Base-by-base conservation (phyloP, 805 yeast species). In the Starmerella tilneyi region DNA sequence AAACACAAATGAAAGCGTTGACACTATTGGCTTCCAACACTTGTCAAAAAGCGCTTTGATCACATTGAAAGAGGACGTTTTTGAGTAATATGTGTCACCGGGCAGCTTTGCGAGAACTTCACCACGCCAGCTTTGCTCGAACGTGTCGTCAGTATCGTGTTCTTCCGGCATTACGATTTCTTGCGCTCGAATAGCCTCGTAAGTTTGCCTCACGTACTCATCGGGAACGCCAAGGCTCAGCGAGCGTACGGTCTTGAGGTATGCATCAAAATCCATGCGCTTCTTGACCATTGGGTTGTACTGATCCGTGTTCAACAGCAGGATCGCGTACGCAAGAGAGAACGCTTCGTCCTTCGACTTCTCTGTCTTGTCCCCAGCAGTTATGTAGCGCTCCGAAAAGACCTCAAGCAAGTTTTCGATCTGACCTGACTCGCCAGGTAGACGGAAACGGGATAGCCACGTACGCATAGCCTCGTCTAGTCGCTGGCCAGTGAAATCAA, bases 111-210 rank as follows among this genome's bases (percentile, higher is more conserved):
- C 56, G 32, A 56, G 52, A 29, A 64, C 56, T 39, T 60, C 52
- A 33, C 56, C 63, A 26, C 59, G 60, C 72, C 72, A 68, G 15
- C 76, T 69, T 57, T 83, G 89, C 59, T 88, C 96, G 63, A 88
- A 89, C 79, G 94, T 81, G 59, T 82, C 85, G 17, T 85, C 83
- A 9, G 86, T 84, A 59, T 85, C 94, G 56, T 89, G 96, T 58
- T 92, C 98, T 57, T 92, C 97, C 0, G 98, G 97, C 88, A 94
- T 84, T 40, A 92, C 84, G 51, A 92, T 92, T 63, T 92, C 99
- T 43, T 81, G 75, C 45, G 80, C 84, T 49, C 76, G 73, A 45
- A 92, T 88, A 1, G 94, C 81, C 21, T 73, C 66, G 62, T 83
- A 92, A 21, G 89, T 85, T 51, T 75, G 81, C 48, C 79, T 78